A percentile compares a stretch with the other conserved stretches of the same genome.
These are phyloP conservation scores for Leccinum uliginosum DNA, from an alignment of 768 basidiomycete genomes.

Conservation along the genomic window DNA sequence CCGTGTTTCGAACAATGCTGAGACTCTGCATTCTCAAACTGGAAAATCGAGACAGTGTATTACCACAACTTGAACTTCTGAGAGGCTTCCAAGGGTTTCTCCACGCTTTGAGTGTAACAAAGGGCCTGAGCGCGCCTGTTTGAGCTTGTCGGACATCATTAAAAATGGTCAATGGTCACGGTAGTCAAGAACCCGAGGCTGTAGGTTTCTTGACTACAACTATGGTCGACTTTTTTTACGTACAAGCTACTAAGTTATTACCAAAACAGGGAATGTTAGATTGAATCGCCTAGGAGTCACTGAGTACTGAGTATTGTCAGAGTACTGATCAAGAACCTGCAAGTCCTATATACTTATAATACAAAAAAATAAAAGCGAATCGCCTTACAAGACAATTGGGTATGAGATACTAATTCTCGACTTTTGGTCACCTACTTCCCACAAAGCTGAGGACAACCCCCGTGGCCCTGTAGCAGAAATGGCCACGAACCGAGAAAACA, in stretches of 20 bases:
- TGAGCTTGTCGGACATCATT: neutral
- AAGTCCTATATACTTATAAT: neutral
- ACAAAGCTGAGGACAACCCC: neutral
- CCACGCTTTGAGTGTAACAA: neutral
- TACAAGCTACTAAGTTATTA: neutral
- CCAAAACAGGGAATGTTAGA: neutral
- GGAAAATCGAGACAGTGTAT: neutral
- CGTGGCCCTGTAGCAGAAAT: constrained; percentile 6
- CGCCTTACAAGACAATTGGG: neutral
- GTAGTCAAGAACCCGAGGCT: neutral
- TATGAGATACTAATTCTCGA: neutral
- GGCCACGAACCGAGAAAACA: constrained; percentile 10
- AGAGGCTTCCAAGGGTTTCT: neutral
- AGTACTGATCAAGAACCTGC: neutral
- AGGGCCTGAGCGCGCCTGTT: no score
- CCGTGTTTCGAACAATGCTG: neutral
- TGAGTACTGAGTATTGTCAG: no score
- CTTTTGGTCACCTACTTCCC: constrained; percentile 11
- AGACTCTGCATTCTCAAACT: neutral
- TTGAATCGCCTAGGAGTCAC: neutral
- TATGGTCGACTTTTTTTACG: neutral
- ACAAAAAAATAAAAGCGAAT: neutral
- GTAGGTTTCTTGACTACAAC: neutral
- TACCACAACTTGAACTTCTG: neutral
- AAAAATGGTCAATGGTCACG: neutral